Conservation (phyloP, 1,139 yeast genomes). For the Magnusiomyces suaveolens region DNA sequence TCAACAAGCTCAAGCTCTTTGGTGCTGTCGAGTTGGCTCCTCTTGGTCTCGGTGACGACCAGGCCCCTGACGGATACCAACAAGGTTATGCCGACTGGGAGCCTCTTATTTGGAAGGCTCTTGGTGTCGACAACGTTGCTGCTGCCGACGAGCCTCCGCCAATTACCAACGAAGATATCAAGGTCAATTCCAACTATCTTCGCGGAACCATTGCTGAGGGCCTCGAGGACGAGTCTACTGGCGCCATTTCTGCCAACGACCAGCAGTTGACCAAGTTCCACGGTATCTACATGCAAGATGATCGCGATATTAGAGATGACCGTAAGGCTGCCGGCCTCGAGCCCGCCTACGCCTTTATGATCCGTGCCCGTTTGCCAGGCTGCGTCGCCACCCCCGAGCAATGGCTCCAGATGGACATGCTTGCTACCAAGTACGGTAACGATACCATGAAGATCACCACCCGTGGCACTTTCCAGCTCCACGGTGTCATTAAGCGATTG, state of each 20-base stretch:
- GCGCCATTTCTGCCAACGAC: constrained; percentile 83
- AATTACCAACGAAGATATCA: constrained; percentile 91
- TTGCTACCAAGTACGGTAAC: constrained; percentile 78
- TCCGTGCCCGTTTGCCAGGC: constrained; percentile 90
- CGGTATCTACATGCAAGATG: constrained; percentile 98
- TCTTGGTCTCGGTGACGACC: constrained; percentile 89
- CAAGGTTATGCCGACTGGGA: constrained; percentile 90
- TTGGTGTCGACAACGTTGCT: constrained; percentile 75
- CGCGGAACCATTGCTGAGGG: constrained; percentile 94
- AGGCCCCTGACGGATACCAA: constrained; percentile 89
- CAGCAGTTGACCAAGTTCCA: constrained; percentile 95
- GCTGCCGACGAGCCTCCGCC: constrained; percentile 95
- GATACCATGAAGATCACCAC: constrained; percentile 92
- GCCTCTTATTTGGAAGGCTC: constrained; percentile 71
- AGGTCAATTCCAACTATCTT: constrained; percentile 70
- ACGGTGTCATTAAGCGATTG: constrained; percentile 86
- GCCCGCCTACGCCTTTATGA: constrained; percentile 95
- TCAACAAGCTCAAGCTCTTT: constrained; percentile 51
- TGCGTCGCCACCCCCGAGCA: constrained; percentile 82
- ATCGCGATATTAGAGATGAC: constrained; percentile 89
- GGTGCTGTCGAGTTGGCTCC: constrained; percentile 69
- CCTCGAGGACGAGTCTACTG: constrained; percentile 70
- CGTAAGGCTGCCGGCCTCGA: constrained; percentile 87
- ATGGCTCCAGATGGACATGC: constrained; percentile 76
- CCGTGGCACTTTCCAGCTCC: constrained; percentile 94